These are phyloP conservation scores for Paramyrothecium sp. DNA, from an alignment of 2,329 filamentous ascomycete genomes.

Conservation along the genomic window DNA sequence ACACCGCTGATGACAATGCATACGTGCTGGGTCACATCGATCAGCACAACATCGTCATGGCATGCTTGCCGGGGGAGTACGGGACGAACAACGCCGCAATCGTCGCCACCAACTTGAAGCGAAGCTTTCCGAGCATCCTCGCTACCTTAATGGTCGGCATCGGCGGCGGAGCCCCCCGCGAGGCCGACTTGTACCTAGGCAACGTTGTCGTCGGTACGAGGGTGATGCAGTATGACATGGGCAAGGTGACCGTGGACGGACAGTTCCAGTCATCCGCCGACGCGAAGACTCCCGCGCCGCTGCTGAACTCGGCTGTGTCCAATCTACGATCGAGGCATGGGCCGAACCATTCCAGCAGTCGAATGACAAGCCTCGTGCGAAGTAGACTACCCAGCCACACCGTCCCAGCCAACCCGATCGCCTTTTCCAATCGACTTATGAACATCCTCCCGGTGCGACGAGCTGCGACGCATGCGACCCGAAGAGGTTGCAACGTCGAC, in stretches of 20 bases:
- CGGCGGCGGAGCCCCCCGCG: constrained; percentile 20
- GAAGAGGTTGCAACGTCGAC: background rate
- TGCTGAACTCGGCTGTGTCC: background rate
- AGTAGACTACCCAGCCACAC: background rate
- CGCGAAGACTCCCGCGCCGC: background rate
- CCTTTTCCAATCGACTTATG: background rate
- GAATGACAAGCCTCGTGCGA: background rate
- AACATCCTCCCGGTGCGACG: background rate
- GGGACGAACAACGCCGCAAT: constrained; percentile 11
- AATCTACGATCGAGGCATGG: background rate
- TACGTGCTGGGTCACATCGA: constrained; percentile 11
- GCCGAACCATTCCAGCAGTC: background rate
- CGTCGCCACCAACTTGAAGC: constrained; percentile 8
- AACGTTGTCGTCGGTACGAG: background rate
- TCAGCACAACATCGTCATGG: constrained; percentile 14
- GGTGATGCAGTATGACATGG: background rate
- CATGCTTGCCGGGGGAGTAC: constrained; percentile 11
- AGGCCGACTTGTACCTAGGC: background rate
- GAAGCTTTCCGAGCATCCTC: constrained; percentile 11
- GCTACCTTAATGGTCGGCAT: constrained; percentile 22
- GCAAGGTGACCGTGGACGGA: background rate
- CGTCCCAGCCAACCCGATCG: background rate
- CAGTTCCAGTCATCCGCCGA: background rate
- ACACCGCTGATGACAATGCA: constrained; percentile 8
- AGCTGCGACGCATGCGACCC: background rate